Percentiles rank a stretch among this genome's conserved stretches.
phyloP scores from a whole-genome alignment of 78 protist species.

The Trichosphaerium sp. region DNA sequence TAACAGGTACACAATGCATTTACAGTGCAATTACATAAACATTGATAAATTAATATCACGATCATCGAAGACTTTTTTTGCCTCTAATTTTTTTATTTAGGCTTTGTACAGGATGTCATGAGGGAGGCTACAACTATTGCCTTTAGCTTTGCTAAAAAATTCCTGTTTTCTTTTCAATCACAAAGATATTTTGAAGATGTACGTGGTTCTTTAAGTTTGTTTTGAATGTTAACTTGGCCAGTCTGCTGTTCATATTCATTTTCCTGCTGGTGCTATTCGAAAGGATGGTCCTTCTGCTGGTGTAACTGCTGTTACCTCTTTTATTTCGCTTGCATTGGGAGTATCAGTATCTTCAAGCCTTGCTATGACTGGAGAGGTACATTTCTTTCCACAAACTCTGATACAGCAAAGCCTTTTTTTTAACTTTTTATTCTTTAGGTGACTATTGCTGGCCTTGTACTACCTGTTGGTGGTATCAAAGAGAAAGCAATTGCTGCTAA shows the following conservation, averaged over 20 bases:
- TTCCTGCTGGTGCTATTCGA: conserved; percentile 82
- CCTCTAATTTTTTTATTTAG: no score
- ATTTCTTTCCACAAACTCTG: no score
- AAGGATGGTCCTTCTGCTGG: conserved; percentile 92
- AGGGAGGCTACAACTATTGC: conserved; percentile 69
- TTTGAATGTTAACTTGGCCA: not conserved
- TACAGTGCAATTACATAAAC: no score
- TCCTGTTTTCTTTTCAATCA: conserved; percentile 1
- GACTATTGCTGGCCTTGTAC: conserved; percentile 53
- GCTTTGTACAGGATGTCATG: conserved; percentile 77
- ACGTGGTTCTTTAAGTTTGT: not conserved
- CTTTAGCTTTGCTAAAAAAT: conserved; percentile 40
- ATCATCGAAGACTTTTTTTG: no score
- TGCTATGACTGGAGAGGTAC: conserved; percentile 93
- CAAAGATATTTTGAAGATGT: conserved; percentile 2
- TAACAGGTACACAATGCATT: conserved; percentile 40
- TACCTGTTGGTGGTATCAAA: conserved; percentile 79
- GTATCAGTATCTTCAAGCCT: conserved; percentile 22
- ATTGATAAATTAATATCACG: no score
- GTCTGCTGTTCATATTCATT: conserved; percentile 66
- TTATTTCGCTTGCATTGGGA: conserved; percentile 63
- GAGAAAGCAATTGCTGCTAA: conserved; percentile 83
- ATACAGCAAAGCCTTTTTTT: no score
- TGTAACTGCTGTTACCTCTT: conserved; percentile 59
- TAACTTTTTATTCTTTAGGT: no score